A percentile compares a stretch with the other conserved stretches of the same genome.
These are phyloP conservation scores for Dictyostelium brefeldianum DNA, from an alignment of 78 protist genomes.

Conservation along the genomic window DNA sequence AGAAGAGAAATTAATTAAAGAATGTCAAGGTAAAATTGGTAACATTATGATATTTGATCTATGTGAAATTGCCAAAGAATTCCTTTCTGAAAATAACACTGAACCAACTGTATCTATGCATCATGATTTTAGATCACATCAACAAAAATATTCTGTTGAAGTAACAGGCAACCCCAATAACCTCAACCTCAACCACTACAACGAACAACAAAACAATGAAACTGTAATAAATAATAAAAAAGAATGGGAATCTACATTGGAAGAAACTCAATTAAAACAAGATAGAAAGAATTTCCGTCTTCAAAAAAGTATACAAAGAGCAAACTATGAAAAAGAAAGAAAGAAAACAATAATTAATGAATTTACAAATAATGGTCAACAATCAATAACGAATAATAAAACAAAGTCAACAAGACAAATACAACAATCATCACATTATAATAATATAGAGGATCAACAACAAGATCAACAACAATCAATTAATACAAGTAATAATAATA, in stretches of 20 bases:
- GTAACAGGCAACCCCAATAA: neutral
- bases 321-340: conserved; percentile 68
- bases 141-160: neutral
- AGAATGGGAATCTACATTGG: conserved; percentile 60
- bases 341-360: conserved; percentile 39
- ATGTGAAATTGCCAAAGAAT: conserved; percentile 48
- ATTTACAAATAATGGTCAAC: conserved; percentile 22
- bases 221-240: neutral
- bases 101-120: conserved; percentile 67
- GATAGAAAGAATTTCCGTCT: conserved; percentile 64
- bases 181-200: conserved; percentile 1
- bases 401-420: neutral
- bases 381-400: neutral
- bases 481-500: neutral
- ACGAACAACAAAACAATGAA: neutral
- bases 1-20: neutral
- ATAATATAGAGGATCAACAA: neutral
- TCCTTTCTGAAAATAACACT: conserved; percentile 16
- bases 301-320: conserved; percentile 56
- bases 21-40: conserved; percentile 31
- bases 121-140: conserved; percentile 18
- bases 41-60: conserved; percentile 63
- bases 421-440: neutral
- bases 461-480: neutral
- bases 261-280: conserved; percentile 30